These are phyloP conservation scores for Backusella tarrabulga DNA, from an alignment of 192 early-diverging fungal genomes.

Conservation along the genomic window DNA sequence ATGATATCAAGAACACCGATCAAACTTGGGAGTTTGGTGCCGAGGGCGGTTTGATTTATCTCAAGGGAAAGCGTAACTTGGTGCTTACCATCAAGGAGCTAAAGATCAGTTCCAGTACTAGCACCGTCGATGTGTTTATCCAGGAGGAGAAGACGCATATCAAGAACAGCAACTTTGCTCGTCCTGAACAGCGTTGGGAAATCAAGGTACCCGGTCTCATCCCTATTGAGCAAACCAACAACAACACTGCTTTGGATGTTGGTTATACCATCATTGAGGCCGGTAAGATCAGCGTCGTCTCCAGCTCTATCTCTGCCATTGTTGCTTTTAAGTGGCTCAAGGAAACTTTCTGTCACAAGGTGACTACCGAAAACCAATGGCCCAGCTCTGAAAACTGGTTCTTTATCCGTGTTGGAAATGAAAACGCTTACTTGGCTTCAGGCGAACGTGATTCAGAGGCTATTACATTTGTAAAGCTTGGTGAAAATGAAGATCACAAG, in stretches of 20 bases:
- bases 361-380: conserved; percentile 18
- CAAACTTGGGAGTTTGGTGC: conserved; percentile 25
- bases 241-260: not conserved
- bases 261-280: conserved; percentile 12
- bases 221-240: not conserved
- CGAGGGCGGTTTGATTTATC: conserved; percentile 15
- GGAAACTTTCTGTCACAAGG: conserved; percentile 17
- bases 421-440: conserved; percentile 21
- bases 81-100: conserved; percentile 23
- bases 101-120: not conserved
- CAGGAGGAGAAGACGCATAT: conserved; percentile 13
- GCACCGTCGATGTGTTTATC: conserved; percentile 8
- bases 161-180: not conserved
- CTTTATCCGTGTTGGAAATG: conserved; percentile 19
- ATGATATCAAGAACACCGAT: not conserved
- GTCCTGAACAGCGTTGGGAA: conserved; percentile 26
- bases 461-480: conserved; percentile 4
- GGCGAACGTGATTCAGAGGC: conserved; percentile 9
- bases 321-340: conserved; percentile 29
- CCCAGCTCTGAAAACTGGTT: conserved; percentile 26
- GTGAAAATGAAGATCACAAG: conserved; percentile 17
- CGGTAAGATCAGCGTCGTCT: conserved; percentile 17
- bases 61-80: conserved; percentile 9
- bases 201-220: conserved; percentile 16
- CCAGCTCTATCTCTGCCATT: conserved; percentile 18